phyloP scores from a whole-genome alignment of 1,284 basidiomycete genomes.

The Ustilago esculenta region DNA sequence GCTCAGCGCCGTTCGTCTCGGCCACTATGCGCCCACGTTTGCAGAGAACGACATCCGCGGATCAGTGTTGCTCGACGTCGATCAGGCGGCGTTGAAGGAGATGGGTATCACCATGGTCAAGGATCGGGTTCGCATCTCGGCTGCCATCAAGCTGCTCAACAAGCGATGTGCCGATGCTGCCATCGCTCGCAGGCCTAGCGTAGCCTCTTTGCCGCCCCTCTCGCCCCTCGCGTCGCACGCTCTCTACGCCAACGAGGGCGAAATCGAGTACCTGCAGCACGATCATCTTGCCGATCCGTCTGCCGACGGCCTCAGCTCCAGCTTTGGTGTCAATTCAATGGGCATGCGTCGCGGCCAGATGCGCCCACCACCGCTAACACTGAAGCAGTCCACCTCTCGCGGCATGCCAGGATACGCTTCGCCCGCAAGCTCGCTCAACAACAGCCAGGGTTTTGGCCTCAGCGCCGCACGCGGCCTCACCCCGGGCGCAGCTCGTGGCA shows the following conservation, averaged over 20 bases:
- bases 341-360: conserved; percentile 42
- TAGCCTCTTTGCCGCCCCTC: conserved; percentile 25
- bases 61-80: conserved; percentile 58
- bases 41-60: conserved; percentile 62
- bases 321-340: conserved; percentile 33
- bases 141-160: conserved; percentile 64
- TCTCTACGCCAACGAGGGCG: conserved; percentile 30
- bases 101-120: conserved; percentile 65
- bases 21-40: conserved; percentile 51
- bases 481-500: conserved; percentile 33
- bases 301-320: conserved; percentile 1
- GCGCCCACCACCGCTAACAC: conserved; percentile 42
- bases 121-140: conserved; percentile 58
- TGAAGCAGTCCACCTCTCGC: conserved; percentile 41
- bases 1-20: conserved; percentile 53
- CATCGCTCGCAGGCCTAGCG: conserved; percentile 27
- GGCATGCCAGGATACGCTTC: conserved; percentile 47
- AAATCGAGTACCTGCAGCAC: conserved; percentile 47
- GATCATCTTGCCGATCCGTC: conserved; percentile 24
- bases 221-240: conserved; percentile 21
- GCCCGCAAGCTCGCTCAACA: conserved; percentile 36
- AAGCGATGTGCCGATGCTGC: conserved; percentile 50
- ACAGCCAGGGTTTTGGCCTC: conserved; percentile 52
- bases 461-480: conserved; percentile 51
- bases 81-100: conserved; percentile 59